A percentile compares a stretch with the other conserved stretches of the same genome.
phyloP scores from a whole-genome alignment of 352 stramenopile species.

The Phytopythium helicoides region DNA sequence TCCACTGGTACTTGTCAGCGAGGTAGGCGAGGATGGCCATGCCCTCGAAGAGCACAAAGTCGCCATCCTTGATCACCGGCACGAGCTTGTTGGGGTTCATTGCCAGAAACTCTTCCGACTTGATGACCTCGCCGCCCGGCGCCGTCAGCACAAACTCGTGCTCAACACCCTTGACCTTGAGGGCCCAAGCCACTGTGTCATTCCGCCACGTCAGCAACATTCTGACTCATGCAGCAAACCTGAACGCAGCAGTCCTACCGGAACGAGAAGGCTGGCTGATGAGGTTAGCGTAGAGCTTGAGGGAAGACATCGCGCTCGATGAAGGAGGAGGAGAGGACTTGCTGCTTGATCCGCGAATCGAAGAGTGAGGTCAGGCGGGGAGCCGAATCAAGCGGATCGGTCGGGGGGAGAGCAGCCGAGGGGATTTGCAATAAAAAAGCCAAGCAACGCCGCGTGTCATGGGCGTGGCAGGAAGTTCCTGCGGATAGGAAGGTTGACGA shows the following conservation, averaged over 20 bases:
- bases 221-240: too few species aligned
- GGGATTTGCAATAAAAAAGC: conserved; percentile 1
- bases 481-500: neutral
- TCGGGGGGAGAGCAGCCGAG: neutral
- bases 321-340: neutral
- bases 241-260: neutral
- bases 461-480: too few species aligned
- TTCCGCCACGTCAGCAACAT: too few species aligned
- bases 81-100: conserved; percentile 54
- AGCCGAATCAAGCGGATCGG: too few species aligned
- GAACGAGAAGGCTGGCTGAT: conserved; percentile 8
- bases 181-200: conserved; percentile 28
- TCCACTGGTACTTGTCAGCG: conserved; percentile 40
- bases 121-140: conserved; percentile 14
- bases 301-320: neutral
- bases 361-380: neutral
- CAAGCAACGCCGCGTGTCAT: neutral
- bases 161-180: conserved; percentile 41
- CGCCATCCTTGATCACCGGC: conserved; percentile 47
- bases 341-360: neutral
- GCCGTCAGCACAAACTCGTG: conserved; percentile 41
- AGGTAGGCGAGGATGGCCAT: conserved; percentile 45
- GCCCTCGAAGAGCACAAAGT: conserved; percentile 55
- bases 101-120: conserved; percentile 43
- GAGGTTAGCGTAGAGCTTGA: conserved; percentile 6